Base-by-base conservation (phyloP, 768 basidiomycete genomes). In the Ramaria sp. region DNA sequence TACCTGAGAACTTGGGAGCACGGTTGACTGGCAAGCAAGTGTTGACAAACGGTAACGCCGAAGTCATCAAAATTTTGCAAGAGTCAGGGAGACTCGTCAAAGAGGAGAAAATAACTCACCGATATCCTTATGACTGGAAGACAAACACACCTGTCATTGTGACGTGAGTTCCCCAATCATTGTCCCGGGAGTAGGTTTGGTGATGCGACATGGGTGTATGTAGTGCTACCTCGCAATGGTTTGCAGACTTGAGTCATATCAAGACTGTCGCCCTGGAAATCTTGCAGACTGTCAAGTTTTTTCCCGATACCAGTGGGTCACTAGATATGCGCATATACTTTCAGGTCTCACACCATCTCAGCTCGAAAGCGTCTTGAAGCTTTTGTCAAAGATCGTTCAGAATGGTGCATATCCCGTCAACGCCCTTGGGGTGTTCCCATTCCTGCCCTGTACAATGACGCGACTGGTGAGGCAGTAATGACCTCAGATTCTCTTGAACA, bases 341-440 rank as follows among this genome's bases (percentile, higher is more conserved):
- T 37, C n/a, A 33, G 2, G 13, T 15, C 41, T 56, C 49, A 19
- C 15, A 38, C 30, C 31, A 10, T 17, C 30, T 3, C 60, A 96
- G 94, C 92, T 2, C 83, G 86, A 9, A 87, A 84, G 47, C 85
- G 93, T n/a, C 81, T 99, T 10, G 84, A 91, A 61, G 75, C 92
- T 0, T 95, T 91, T 68, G 77, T 97, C 52, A 79, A 74, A 1
- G 86, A 86, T 0, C 89, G 95, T 11, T 91, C 92, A 0, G 95
- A 99, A 71, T 99, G 95, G 95, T 99, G 95, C 65, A 97, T 99
- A 56, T 98, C 95, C 41, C 86, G 95, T 6, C 95, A 99, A 66
- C 86, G 95, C 31, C 87, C 88, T 19, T 99, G 95, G 95, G 95
- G 95, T 19, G 90, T 96, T 1, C 95, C 95, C 4, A 97, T 99